These are phyloP conservation scores for Phytopythium montanum DNA, from an alignment of 352 stramenopile genomes.

Conservation along the genomic window DNA sequence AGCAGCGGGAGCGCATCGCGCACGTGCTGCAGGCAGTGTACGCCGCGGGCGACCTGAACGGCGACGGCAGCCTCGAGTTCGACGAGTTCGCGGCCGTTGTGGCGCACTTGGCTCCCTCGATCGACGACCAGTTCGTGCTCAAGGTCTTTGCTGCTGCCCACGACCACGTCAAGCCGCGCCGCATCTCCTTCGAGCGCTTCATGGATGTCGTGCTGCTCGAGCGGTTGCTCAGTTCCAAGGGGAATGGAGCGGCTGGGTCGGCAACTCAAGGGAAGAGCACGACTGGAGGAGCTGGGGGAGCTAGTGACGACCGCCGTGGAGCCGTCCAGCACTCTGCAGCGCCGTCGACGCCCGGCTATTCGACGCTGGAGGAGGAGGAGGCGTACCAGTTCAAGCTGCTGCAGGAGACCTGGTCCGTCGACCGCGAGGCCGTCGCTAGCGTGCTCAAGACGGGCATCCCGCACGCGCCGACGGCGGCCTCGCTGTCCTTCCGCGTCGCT, in stretches of 20 bases:
- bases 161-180: constrained; percentile 47
- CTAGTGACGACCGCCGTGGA: neutral
- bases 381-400: constrained; percentile 70
- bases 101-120: constrained; percentile 39
- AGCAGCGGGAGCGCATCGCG: constrained; percentile 47
- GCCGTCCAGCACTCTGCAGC: neutral
- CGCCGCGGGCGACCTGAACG: constrained; percentile 58
- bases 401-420: constrained; percentile 61
- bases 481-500: constrained; percentile 55
- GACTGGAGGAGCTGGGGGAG: neutral
- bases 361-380: constrained; percentile 51
- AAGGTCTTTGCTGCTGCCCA: constrained; percentile 57
- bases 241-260: constrained; percentile 16
- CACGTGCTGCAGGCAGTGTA: constrained; percentile 75
- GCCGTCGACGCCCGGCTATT: neutral
- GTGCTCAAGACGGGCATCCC: constrained; percentile 50
- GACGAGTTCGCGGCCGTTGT: constrained; percentile 73
- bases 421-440: constrained; percentile 42
- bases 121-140: constrained; percentile 57
- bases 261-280: neutral
- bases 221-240: constrained; percentile 35
- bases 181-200: constrained; percentile 63
- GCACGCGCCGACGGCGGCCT: constrained; percentile 49
- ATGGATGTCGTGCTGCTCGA: constrained; percentile 58
- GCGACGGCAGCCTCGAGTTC: constrained; percentile 63